Base-by-base conservation (phyloP, 306 rosid genomes). In the Begonia masoniana region DNA sequence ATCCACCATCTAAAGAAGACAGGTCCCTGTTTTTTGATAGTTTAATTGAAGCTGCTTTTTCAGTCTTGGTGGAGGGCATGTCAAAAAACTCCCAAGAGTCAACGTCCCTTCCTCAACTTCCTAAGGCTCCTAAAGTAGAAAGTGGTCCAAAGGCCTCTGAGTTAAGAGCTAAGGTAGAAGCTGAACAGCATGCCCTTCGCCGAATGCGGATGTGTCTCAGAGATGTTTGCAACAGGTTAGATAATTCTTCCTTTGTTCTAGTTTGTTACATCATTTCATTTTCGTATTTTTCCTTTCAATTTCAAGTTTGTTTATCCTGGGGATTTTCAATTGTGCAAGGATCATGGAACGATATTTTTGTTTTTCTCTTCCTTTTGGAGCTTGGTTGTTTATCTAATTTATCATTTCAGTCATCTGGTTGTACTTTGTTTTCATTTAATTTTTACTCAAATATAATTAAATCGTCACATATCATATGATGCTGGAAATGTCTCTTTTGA, bases 141-240 rank as follows among this genome's bases (percentile, higher is more conserved):
- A 81, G 82, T 65, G 96, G 96, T 69, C 94, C 94, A 31, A 91
- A 91, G 78, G 75, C 62, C 51, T 91, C 96, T 41, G 99, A 91
- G 79, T 71, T 86, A 64, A 91, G 68, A 81, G 94, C 99, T 53
- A 83, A 78, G 68, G 77, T 83, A 46, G 97, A 91, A 66, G 88
- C 96, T 41, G 96, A 91, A 79, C 99, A 91, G 76, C 94, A 83
- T 79, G 94, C 96, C 31, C 92, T 91, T 53, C 92, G 99, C 36
- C 88, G 96, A 65, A 63, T 91, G 76, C 85, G 96, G 51, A 91
- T 91, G 99, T 91, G 99, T 75, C 94, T 91, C 53, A 81, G 99
- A 77, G 99, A 91, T 81, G 52, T 91, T 64, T 91, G 99, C 82
- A 91, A 91, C 65, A 75, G 99, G 99, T 91, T 62, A 66, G 85